These are phyloP conservation scores for Chlamydomonas sphaeroides DNA, from an alignment of 139 green algal species.

Conservation along the genomic window DNA sequence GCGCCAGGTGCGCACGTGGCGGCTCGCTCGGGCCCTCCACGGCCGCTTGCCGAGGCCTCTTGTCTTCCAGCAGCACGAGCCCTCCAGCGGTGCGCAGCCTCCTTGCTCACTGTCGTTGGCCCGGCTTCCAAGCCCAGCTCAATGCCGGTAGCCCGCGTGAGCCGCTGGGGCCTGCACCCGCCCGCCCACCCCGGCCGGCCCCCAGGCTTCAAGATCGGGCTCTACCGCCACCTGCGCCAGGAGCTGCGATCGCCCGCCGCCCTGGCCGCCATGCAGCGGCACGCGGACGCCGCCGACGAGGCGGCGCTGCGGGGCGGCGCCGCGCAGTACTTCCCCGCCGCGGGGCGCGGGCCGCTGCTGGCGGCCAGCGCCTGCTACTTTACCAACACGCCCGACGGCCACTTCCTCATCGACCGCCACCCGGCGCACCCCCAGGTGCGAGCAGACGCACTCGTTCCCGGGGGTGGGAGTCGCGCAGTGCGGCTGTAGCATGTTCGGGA, in stretches of 20 bases:
- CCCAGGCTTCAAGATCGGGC: conserved; percentile 65
- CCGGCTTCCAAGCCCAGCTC: no score
- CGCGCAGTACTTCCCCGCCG: conserved; percentile 60
- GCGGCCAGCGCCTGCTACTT: conserved; percentile 76
- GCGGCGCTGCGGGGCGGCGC: conserved; percentile 49
- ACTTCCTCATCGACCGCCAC: conserved; percentile 87
- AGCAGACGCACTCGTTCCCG: no score
- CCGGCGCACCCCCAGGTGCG: conserved; percentile 72
- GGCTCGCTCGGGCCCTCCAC: no score
- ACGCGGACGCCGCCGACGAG: conserved; percentile 57
- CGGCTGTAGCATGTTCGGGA: no score
- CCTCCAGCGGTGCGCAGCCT: no score
- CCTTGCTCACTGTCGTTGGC: no score
- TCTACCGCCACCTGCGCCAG: conserved; percentile 58
- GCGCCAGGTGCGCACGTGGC: not conserved
- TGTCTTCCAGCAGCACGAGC: no score
- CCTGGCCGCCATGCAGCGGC: conserved; percentile 56
- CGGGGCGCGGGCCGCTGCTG: conserved; percentile 49
- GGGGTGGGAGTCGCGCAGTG: not conserved
- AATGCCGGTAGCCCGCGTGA: no score
- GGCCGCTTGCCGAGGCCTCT: no score
- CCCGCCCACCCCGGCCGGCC: no score
- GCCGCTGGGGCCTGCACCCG: no score
- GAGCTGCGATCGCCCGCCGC: conserved; percentile 47
- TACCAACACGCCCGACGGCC: conserved; percentile 79